These are phyloP conservation scores for Pedinophyceae sp. DNA, from an alignment of 139 green algal genomes.

Conservation along the genomic window DNA sequence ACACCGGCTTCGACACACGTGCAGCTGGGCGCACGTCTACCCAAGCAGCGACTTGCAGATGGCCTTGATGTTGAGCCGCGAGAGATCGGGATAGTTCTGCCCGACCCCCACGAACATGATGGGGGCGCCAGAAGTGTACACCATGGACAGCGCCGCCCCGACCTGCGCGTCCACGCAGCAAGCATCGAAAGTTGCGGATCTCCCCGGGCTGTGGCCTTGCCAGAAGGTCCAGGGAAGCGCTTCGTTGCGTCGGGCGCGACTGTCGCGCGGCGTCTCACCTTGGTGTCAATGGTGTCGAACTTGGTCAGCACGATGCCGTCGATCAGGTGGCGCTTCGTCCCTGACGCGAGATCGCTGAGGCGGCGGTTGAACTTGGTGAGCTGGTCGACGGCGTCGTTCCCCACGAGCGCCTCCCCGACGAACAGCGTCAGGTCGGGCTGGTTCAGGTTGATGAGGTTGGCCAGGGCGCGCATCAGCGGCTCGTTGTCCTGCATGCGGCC, in stretches of 20 bases:
- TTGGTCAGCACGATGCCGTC: slow-evolving; percentile 90
- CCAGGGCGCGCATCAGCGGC: slow-evolving; percentile 94
- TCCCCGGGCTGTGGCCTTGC: too few relatives aligned
- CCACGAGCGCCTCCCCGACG: slow-evolving; percentile 95
- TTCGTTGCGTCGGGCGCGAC: too few relatives aligned
- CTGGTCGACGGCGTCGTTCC: slow-evolving; percentile 98
- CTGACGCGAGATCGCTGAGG: slow-evolving; percentile 42
- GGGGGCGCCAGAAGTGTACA: slow-evolving; percentile 84
- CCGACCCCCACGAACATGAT: slow-evolving; percentile 98
- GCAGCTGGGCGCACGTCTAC: too few relatives aligned
- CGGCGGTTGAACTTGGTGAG: slow-evolving; percentile 91
- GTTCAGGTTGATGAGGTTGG: slow-evolving; percentile 86
- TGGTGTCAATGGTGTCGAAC: slow-evolving; percentile 99
- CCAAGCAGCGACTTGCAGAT: too few relatives aligned
- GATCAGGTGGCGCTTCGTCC: slow-evolving; percentile 24
- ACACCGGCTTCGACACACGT: too few relatives aligned
- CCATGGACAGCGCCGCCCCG: slow-evolving; percentile 93
- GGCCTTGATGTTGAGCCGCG: slow-evolving; percentile 77
- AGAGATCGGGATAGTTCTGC: slow-evolving; percentile 94
- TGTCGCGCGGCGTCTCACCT: too few relatives aligned
- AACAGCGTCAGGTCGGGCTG: slow-evolving; percentile 91
- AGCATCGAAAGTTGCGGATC: neutral
- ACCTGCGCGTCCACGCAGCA: slow-evolving; percentile 21
- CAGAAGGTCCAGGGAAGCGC: too few relatives aligned
- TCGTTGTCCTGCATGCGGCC: slow-evolving; percentile 89